Base-by-base conservation (phyloP, 352 stramenopile species). In the Pythium aquatile region DNA sequence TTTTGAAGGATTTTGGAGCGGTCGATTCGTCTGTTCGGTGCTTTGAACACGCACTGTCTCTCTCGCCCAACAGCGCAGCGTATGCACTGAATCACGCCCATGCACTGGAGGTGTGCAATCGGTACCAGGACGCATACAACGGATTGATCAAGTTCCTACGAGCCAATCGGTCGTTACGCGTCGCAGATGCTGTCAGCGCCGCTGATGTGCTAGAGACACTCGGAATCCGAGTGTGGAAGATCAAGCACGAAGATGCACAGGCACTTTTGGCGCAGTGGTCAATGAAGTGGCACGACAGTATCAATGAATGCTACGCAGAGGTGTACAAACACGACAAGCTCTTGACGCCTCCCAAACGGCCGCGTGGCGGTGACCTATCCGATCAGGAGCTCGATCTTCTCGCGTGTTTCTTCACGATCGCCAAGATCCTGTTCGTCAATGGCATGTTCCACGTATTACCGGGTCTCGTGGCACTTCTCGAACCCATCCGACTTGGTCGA, bases 381-480 rank as follows among this genome's bases (percentile, higher is more conserved):
- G 74, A 90, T 3, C 58, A 71, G n/a, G 85, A 96, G 20, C 68
- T 91, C 13, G 84, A 97, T 51, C 57, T 95, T 16, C 54, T 97
- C 1, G 87, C 88, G 28, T 83, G 90, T 37, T 81, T 86, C 58
- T 95, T 93, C 60, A 84, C 86, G 2, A 44, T 91, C 16, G 75
- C 90, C n/a, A 97, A 97, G 69, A 82, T 96, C 47, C 44, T 96
- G 39, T 97, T 94, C 63, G 32, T 95, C 26, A 81, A 75, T 20
- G 88, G 87, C 10, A 66, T 63, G 58, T 56, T 95, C 11, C 63
- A 66, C 0, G 62, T 53, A 16, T 49, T 95, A 3, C 83, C 83
- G 13, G 62, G 70, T 0, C 55, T 97, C 4, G 66, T 97, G 44
- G 63, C 53, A 2, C 32, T 83, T 28, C 49, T 97, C 11, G 90